These are phyloP conservation scores for Salix arbutifolia DNA, from an alignment of 345 rosid genomes.

Conservation along the genomic window DNA sequence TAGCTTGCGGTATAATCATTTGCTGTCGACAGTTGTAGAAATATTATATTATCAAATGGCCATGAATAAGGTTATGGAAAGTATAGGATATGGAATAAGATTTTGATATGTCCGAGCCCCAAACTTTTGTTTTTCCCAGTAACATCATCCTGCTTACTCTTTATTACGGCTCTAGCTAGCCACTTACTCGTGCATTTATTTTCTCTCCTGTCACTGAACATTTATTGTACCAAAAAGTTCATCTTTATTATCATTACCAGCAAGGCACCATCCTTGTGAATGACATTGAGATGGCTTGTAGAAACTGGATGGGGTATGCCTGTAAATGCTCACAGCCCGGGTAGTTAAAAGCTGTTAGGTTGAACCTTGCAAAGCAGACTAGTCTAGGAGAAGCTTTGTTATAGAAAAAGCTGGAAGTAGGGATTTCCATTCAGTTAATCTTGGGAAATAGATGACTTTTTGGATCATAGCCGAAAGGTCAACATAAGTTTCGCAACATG, in stretches of 20 bases:
- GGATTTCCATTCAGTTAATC: slow-evolving; percentile 3
- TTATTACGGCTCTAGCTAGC: background rate
- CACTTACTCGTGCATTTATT: background rate
- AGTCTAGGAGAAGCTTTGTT: background rate
- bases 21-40: background rate
- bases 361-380: background rate
- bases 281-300: background rate
- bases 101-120: background rate
- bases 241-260: background rate
- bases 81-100: background rate
- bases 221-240: background rate
- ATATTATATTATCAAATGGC: background rate
- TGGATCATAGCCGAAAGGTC: slow-evolving; percentile 4
- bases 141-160: background rate
- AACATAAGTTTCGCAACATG: background rate
- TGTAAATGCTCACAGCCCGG: background rate
- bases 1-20: background rate
- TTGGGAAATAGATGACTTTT: background rate
- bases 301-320: background rate
- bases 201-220: background rate
- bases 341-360: background rate
- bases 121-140: background rate
- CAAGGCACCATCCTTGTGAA: too few species aligned
- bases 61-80: background rate
- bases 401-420: background rate